phyloP scores from a whole-genome alignment of 805 yeast genomes.

The Candida nemodendra region DNA sequence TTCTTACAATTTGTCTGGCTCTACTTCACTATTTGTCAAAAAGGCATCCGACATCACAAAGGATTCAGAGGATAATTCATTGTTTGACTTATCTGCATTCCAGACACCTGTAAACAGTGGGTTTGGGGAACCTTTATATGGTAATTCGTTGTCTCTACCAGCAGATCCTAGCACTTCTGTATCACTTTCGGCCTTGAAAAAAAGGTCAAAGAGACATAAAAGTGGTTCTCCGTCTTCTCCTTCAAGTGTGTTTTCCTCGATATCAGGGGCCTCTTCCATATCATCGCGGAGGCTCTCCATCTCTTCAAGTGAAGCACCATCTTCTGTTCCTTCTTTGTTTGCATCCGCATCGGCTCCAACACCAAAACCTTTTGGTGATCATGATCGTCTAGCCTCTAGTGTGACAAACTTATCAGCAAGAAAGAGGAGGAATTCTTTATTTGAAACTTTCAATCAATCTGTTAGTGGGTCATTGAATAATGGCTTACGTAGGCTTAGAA shows the following conservation, averaged over 20 bases:
- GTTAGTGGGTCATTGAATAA: constrained; percentile 25
- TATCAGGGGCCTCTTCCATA: constrained; percentile 29
- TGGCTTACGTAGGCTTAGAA: constrained; percentile 25
- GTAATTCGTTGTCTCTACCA: constrained; percentile 8
- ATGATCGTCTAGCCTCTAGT: constrained; percentile 8
- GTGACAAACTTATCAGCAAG: constrained; percentile 10
- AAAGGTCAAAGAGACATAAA: constrained; percentile 21
- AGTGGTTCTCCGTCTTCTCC: constrained; percentile 29
- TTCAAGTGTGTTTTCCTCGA: constrained; percentile 29
- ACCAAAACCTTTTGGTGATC: constrained; percentile 7
- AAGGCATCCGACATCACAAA: constrained; percentile 6
- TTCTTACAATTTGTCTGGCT: constrained; percentile 15
- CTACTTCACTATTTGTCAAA: constrained; percentile 25
- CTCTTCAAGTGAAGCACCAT: constrained; percentile 22
- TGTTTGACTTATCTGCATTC: constrained; percentile 32
- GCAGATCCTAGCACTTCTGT: constrained; percentile 16
- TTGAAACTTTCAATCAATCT: constrained; percentile 28
- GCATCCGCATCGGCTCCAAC: constrained; percentile 29
- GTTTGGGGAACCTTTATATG: constrained; percentile 1
- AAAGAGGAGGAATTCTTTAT: constrained; percentile 22
- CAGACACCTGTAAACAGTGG: constrained; percentile 22
- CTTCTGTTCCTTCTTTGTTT: constrained; percentile 27
- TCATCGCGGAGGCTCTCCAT: constrained; percentile 29
- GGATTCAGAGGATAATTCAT: constrained; percentile 1
- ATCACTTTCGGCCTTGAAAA: constrained; percentile 13